These are phyloP conservation scores for Brachypodium distachyon DNA, from an alignment of 202 grass and related monocot species.

Conservation along the genomic window DNA sequence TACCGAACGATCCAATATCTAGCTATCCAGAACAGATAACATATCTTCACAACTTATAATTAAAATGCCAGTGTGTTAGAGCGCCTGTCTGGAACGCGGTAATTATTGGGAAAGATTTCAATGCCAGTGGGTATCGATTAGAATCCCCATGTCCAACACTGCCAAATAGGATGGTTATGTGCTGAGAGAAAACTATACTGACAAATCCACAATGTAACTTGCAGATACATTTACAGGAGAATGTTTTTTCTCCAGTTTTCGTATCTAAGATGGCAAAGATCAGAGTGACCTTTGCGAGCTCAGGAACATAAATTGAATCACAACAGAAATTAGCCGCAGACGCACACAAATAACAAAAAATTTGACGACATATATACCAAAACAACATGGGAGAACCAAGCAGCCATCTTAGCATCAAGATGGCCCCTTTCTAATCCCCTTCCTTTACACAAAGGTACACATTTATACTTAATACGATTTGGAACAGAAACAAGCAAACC, in stretches of 20 bases:
- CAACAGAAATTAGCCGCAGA: not conserved
- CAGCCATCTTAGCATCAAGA: constrained; percentile 39
- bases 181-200: not conserved
- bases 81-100: not conserved
- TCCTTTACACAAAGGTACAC: constrained; percentile 38
- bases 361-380: constrained; percentile 39
- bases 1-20: not conserved
- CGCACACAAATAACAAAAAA: constrained; percentile 6
- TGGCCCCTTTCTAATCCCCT: constrained; percentile 37
- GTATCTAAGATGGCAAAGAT: not conserved
- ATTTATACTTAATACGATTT: constrained; percentile 24
- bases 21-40: not conserved
- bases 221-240: not conserved
- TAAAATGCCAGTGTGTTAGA: not conserved
- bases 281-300: not conserved
- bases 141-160: no score
- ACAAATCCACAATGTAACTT: not conserved
- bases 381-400: constrained; percentile 44
- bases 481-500: constrained; percentile 17
- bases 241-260: not conserved
- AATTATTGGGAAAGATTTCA: not conserved
- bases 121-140: no score
- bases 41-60: not conserved
- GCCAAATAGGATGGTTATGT: not conserved
- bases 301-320: not conserved